Base-by-base conservation (phyloP, 148 eudicot genomes). In the Mesembryanthemum crystallinum region DNA sequence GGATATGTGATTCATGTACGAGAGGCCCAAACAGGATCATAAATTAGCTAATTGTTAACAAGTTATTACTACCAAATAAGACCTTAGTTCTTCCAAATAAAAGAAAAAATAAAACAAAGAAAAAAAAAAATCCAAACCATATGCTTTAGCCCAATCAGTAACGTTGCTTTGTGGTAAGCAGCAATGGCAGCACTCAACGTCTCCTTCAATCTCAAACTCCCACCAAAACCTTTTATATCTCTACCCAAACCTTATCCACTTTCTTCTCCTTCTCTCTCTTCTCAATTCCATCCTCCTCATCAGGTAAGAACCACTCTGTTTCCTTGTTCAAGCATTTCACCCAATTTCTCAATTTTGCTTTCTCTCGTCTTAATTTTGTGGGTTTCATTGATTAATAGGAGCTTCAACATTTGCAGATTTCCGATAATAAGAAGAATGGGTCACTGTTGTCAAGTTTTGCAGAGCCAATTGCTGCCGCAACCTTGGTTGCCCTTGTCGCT, bases 401-500 rank as follows among this genome's bases (percentile, higher is more conserved):
- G 52, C 10, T 51, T 39, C 78, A 69, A 24, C 39, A 15, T 7
- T 28, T 68, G 27, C 60, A 69, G 24, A 55, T 52, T 0, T 73
- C 39, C 30, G 59, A 69, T 20, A 25, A 52, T 29, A 74, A 62
- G 21, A 77, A 73, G 39, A n/a, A 73, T 33, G 75, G 73, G 58
- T n/a, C 43, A 21, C 35, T 69, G 21, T 72, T 78, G 17, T 67
- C 63, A 18, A 69, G 74, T 43, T 3, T 87, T 51, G 78, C 77
- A n/a, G 86, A 85, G 30, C 84, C 91, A 25, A 77, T 79, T 65
- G 80, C 84, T 20, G 83, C 84, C 45, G 92, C 88, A 24, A 80
- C 86, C 76, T 77, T 89, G 79, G 57, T 86, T 65, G 93, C 91
- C 69, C 84, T 93, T 25, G 49, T 89, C 23, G 89, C 96, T 70